These are phyloP conservation scores for Marasmius sp. DNA, from an alignment of 1,284 basidiomycete species.

Conservation along the genomic window DNA sequence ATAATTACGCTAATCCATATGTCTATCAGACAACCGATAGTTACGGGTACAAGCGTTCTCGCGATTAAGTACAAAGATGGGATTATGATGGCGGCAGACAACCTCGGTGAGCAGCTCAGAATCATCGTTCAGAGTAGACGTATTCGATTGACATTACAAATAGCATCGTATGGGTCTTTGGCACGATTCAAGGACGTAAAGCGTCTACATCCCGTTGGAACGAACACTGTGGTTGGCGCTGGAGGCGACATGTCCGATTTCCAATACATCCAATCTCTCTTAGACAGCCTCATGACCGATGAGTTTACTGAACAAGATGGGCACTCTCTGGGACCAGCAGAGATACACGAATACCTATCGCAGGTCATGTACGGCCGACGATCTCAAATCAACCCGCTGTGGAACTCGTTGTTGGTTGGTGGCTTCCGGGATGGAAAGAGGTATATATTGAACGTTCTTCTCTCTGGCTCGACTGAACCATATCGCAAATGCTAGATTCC, in stretches of 20 bases:
- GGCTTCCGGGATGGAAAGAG: conserved; percentile 81
- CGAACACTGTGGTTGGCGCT: conserved; percentile 86
- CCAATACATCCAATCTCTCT: conserved; percentile 85
- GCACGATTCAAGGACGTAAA: conserved; percentile 96
- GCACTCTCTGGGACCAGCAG: conserved; percentile 82
- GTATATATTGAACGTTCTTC: conserved; percentile 36
- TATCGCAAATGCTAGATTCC: conserved; percentile 55
- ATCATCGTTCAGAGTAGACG: background rate
- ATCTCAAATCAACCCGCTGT: conserved; percentile 90
- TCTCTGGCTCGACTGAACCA: background rate
- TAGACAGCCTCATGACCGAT: conserved; percentile 73
- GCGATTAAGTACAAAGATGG: conserved; percentile 95
- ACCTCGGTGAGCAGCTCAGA: conserved; percentile 65
- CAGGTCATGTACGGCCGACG: conserved; percentile 91
- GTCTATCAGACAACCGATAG: conserved; percentile 81
- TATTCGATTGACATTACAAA: background rate
- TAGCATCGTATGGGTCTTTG: conserved; percentile 96
- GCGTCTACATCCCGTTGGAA: conserved; percentile 84
- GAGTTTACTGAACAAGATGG: conserved; percentile 85
- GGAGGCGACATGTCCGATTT: conserved; percentile 98
- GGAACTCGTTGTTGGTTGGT: conserved; percentile 96
- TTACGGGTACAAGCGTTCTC: conserved; percentile 95
- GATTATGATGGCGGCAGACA: conserved; percentile 99
- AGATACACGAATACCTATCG: conserved; percentile 93
- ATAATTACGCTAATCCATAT: background rate